Evolutionary conservation across 768 basidiomycete genomes (phyloP).

Genomic region (Termitomyces eurrhizus): DNA sequence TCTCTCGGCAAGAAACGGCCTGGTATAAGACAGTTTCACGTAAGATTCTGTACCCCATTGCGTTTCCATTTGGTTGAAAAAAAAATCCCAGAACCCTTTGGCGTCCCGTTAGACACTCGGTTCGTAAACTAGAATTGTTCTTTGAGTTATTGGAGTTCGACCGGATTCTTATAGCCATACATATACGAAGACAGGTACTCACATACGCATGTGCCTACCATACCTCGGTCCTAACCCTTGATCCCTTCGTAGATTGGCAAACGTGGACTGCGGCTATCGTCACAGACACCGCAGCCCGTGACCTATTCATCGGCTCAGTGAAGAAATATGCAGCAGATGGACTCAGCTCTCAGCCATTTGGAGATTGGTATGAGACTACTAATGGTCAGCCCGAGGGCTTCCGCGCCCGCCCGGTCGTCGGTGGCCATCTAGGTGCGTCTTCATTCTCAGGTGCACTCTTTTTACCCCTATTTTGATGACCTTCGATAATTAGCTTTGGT

Average conservation of each 20-base stretch:
- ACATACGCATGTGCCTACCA: too few relatives aligned
- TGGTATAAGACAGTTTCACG: slow-evolving; percentile 47
- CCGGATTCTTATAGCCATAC: slow-evolving; percentile 32
- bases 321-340: slow-evolving; percentile 48
- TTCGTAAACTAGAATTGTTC: slow-evolving; percentile 12
- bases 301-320: slow-evolving; percentile 48
- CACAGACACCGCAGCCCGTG: slow-evolving; percentile 40
- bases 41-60: slow-evolving; percentile 19
- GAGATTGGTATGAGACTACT: slow-evolving; percentile 56
- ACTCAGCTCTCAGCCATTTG: slow-evolving; percentile 34
- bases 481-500: slow-evolving; percentile 3
- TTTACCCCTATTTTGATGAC: neutral
- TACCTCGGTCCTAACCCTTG: neutral
- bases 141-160: neutral
- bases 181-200: slow-evolving; percentile 51
- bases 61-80: neutral
- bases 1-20: slow-evolving; percentile 35
- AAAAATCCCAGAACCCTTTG: slow-evolving; percentile 33
- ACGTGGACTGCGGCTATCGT: slow-evolving; percentile 54
- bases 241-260: slow-evolving; percentile 45
- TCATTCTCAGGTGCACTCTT: neutral
- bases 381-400: slow-evolving; percentile 47
- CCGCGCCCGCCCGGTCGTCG: slow-evolving; percentile 57
- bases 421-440: slow-evolving; percentile 47
- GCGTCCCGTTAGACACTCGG: slow-evolving; percentile 48